Evolutionary conservation across 495 filamentous ascomycete species (phyloP).

Genomic region (Penicillium coffeae): DNA sequence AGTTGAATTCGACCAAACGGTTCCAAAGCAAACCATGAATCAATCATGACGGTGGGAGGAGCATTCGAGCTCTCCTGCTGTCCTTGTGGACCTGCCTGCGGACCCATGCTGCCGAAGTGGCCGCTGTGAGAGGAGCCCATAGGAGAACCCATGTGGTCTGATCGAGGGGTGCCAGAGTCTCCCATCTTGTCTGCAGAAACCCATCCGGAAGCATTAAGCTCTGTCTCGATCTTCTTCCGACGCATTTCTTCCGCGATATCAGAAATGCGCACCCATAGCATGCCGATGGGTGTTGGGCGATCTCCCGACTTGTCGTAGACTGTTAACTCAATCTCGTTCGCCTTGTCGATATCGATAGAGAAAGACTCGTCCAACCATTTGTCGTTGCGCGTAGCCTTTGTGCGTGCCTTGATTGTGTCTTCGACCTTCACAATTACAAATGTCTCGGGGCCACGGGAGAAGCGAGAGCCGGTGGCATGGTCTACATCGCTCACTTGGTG

Average conservation of each 20-base stretch:
- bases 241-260: conserved; percentile 98
- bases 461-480: conserved; percentile 81
- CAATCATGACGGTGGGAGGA: conserved; percentile 62
- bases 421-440: conserved; percentile 96
- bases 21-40: conserved; percentile 96
- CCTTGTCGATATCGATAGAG: conserved; percentile 90
- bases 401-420: conserved; percentile 82
- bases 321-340: conserved; percentile 95
- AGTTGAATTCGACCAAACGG: conserved; percentile 86
- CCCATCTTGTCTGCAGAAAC: conserved; percentile 93
- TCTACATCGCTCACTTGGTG: conserved; percentile 91
- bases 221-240: conserved; percentile 93
- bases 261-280: conserved; percentile 94
- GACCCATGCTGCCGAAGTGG: conserved; percentile 20
- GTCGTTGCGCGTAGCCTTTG: conserved; percentile 81
- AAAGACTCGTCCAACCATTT: conserved; percentile 89
- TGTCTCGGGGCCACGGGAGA: conserved; percentile 87
- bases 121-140: conserved; percentile 30
- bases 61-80: conserved; percentile 30
- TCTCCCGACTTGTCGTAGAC: conserved; percentile 93
- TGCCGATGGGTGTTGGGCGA: conserved; percentile 85
- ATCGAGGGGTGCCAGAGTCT: conserved; percentile 41
- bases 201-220: conserved; percentile 88
- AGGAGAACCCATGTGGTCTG: conserved; percentile 42
- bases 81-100: conserved; percentile 14